These are phyloP conservation scores for Trametes sanguinea DNA, from an alignment of 768 basidiomycete species.

Conservation along the genomic window DNA sequence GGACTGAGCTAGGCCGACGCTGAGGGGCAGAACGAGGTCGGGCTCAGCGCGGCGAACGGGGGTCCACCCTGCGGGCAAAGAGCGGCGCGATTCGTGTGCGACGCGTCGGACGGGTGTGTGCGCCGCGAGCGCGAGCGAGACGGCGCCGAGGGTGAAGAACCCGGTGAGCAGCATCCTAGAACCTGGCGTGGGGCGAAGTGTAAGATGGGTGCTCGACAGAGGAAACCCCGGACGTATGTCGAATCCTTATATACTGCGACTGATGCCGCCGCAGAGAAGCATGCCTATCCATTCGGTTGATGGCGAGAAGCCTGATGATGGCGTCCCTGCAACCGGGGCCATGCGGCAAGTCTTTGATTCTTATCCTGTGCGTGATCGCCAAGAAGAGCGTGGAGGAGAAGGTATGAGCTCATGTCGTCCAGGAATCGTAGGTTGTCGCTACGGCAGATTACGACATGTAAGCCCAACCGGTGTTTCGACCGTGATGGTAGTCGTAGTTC, in stretches of 20 bases:
- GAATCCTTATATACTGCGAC: neutral
- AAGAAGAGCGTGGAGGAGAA: too few relatives aligned
- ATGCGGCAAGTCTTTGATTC: too few relatives aligned
- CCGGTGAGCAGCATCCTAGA: slow-evolving; percentile 13
- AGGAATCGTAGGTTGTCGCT: too few relatives aligned
- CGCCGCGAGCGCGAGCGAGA: slow-evolving; percentile 11
- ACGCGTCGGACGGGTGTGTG: slow-evolving; percentile 32
- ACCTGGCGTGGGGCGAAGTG: neutral
- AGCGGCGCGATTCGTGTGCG: slow-evolving; percentile 24
- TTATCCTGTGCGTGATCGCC: too few relatives aligned
- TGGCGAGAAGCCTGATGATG: neutral
- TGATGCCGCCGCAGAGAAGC: neutral
- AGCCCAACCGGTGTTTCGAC: too few relatives aligned
- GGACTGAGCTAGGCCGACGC: slow-evolving; percentile 49
- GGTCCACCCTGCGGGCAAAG: slow-evolving; percentile 43
- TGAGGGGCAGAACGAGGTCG: slow-evolving; percentile 43
- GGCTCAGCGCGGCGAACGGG: slow-evolving; percentile 38
- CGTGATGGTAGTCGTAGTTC: too few relatives aligned
- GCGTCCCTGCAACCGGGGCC: too few relatives aligned
- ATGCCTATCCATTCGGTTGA: neutral
- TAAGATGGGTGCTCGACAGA: slow-evolving; percentile 5
- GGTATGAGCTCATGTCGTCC: too few relatives aligned
- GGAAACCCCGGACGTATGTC: neutral
- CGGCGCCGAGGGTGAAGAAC: slow-evolving; percentile 6
- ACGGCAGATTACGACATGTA: too few relatives aligned